Base-by-base conservation (phyloP, 176 grass and related monocot genomes). In the Phoenix dactylifera region DNA sequence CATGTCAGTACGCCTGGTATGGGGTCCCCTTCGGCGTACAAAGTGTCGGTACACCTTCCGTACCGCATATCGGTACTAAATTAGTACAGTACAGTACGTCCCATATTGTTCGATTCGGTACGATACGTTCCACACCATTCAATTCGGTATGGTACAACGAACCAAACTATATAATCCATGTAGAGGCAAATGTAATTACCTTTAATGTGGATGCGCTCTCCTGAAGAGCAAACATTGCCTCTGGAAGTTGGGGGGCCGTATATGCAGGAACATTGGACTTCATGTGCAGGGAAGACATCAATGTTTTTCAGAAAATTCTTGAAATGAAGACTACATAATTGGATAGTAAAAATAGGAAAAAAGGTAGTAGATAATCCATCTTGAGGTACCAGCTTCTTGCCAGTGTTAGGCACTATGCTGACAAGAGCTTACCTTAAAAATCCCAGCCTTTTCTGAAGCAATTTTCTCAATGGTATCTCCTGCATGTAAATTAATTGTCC, bases 231-330 rank as follows among this genome's bases (percentile, higher is more conserved):
- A 22, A 30, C 72, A 59, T 81, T 66, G 78, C 78, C 53, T 81
- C 58, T 1, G 65, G 64, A 61, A 75, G 65, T 67, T 81, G 78
- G 52, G 72, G 72, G 30, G 44, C 63, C 39, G 78, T 75, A 44
- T 75, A 75, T 57, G 70, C 78, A 52, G 78, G 72, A 50, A 62
- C 59, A 65, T 75, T 22, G 39, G 51, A 72, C 78, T 81, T 81
- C 53, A 75, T 65, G 55, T 59, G 54, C 52, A 77, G 17, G 30
- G 32, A 44, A 44, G 35, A 44, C 35, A 44, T 50, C 72, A 75
- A 70, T 51, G 50, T 51, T 63, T 70, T 69, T 68, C 50, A 68
- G 68, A 64, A 57, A 75, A 71, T 19, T 72, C 66, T 75, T 65
- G 57, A 81, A 75, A 81, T 63, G 32, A 70, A 65, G 51, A 71